Conservation (phyloP, 805 yeast genomes). For the Myxozyma mucilagina region DNA sequence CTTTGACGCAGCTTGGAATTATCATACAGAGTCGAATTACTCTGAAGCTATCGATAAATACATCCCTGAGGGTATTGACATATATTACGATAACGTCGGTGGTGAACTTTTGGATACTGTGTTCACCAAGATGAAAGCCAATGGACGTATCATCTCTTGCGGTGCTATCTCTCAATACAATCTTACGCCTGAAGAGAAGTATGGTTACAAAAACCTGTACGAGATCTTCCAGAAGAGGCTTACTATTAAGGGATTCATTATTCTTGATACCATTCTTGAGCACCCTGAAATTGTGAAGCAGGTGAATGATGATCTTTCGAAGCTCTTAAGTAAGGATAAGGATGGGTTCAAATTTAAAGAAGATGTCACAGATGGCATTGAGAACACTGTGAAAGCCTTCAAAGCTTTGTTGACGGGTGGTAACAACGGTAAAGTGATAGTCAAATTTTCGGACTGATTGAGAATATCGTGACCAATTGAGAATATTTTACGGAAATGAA, state of each 20-base stretch:
- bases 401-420: constrained; percentile 29
- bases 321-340: constrained; percentile 17
- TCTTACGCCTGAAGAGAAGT: constrained; percentile 40
- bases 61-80: constrained; percentile 53
- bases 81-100: constrained; percentile 65
- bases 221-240: constrained; percentile 53
- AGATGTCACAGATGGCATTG: constrained; percentile 31
- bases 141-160: constrained; percentile 55
- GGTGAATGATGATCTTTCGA: constrained; percentile 8
- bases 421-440: constrained; percentile 31
- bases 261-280: constrained; percentile 45
- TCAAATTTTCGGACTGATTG: constrained; percentile 22
- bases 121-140: constrained; percentile 39
- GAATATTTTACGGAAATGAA: no score
- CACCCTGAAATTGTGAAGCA: constrained; percentile 37
- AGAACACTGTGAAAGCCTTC: constrained; percentile 23
- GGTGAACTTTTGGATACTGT: constrained; percentile 56
- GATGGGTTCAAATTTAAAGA: constrained; percentile 8
- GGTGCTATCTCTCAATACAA: constrained; percentile 65
- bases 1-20: constrained; percentile 54
- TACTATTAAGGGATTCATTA: constrained; percentile 54
- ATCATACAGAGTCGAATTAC: constrained; percentile 47
- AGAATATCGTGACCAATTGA: no score
- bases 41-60: constrained; percentile 41
- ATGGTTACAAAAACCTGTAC: constrained; percentile 45